Evolutionary conservation across 352 stramenopile species (phyloP).

Genomic region (Blastocystis sp.): DNA sequence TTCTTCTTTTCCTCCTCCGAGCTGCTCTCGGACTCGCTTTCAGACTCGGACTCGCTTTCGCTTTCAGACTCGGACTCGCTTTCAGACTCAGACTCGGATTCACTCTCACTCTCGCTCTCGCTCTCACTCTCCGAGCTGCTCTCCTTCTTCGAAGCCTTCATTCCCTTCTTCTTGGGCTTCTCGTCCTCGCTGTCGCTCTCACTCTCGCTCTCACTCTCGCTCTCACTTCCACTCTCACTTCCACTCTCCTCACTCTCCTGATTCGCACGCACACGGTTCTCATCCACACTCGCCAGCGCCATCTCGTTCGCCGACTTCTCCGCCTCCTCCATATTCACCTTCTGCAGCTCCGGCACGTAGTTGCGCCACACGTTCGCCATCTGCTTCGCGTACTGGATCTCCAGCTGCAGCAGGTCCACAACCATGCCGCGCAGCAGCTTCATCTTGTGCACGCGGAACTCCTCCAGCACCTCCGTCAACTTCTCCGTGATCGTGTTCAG

Average conservation of each 20-base stretch:
- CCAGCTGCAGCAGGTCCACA: constrained; percentile 5
- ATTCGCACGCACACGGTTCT: not conserved
- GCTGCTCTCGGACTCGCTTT: not conserved
- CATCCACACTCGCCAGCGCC: not conserved
- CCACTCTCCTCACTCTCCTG: not conserved
- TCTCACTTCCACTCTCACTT: not conserved
- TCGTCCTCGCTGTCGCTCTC: constrained; percentile 8
- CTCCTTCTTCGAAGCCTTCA: not conserved
- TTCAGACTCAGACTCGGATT: not conserved
- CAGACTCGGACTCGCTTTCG: too few relatives aligned
- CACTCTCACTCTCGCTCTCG: not conserved
- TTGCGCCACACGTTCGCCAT: constrained; percentile 39
- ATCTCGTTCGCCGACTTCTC: not conserved
- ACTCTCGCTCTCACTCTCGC: not conserved
- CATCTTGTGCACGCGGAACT: constrained; percentile 34
- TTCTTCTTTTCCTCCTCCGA: not conserved
- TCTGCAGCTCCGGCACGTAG: constrained; percentile 18
- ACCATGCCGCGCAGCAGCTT: not conserved
- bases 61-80: not conserved
- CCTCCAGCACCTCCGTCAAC: constrained; percentile 20
- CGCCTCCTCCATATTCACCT: constrained; percentile 34
- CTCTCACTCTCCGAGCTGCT: not conserved
- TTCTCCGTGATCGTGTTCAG: constrained; percentile 50
- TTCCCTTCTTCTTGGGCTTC: constrained; percentile 9
- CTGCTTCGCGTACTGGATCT: constrained; percentile 19